Evolutionary conservation across 805 yeast genomes (phyloP).

Genomic region (Candida coquimbonensis): DNA sequence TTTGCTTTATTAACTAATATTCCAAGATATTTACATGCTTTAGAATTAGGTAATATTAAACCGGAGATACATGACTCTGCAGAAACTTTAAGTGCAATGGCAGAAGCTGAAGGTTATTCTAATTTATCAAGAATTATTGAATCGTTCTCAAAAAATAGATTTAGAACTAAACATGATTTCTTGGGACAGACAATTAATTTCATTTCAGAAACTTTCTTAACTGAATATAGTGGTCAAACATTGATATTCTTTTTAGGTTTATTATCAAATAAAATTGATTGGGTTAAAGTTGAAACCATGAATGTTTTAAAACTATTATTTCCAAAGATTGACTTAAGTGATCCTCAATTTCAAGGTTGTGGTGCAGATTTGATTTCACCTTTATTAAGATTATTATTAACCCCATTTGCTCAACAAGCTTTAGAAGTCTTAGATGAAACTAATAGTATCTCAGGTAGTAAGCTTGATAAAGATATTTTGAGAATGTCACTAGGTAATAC

Average conservation of each 20-base stretch:
- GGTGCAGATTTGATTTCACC: constrained; percentile 97
- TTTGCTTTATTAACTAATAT: constrained; percentile 69
- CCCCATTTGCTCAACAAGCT: constrained; percentile 86
- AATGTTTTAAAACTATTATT: constrained; percentile 65
- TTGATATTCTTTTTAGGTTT: constrained; percentile 73
- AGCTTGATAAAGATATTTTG: constrained; percentile 83
- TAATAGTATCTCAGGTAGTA: constrained; percentile 78
- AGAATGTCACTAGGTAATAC: constrained; percentile 87
- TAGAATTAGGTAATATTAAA: constrained; percentile 48
- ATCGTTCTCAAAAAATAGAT: constrained; percentile 70
- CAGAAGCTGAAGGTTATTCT: constrained; percentile 47
- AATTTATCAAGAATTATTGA: constrained; percentile 65
- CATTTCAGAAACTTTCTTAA: constrained; percentile 63
- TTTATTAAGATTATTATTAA: constrained; percentile 64
- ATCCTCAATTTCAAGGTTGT: constrained; percentile 76
- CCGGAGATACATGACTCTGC: constrained; percentile 48
- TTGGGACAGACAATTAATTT: constrained; percentile 71
- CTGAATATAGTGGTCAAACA: constrained; percentile 64
- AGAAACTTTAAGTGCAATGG: constrained; percentile 51
- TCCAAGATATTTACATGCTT: constrained; percentile 80
- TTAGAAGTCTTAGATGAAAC: constrained; percentile 86
- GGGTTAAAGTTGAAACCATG: constrained; percentile 81
- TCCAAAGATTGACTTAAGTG: constrained; percentile 67
- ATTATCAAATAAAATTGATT: constrained; percentile 63
- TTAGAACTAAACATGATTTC: constrained; percentile 88